Evolutionary conservation across 2,329 filamentous ascomycete genomes (phyloP).

Genomic region (Zymoseptoria tritici): DNA sequence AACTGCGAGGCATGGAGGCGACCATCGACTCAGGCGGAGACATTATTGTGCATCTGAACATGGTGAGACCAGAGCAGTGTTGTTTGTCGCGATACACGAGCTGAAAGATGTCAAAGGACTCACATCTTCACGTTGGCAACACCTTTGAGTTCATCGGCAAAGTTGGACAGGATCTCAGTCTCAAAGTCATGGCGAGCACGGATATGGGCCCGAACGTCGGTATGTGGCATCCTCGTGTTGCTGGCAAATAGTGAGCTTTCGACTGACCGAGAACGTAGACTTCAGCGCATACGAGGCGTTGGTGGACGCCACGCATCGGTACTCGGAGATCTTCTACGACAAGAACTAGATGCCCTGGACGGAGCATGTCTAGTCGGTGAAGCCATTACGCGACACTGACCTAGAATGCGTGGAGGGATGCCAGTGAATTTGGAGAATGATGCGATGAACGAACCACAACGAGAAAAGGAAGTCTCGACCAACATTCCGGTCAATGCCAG

Average conservation of each 20-base stretch:
- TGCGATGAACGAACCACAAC: too few species aligned
- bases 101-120: slow-evolving; percentile 46
- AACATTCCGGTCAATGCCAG: not conserved
- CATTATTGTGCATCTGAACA: slow-evolving; percentile 66
- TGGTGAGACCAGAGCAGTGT: slow-evolving; percentile 48
- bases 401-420: too few species aligned
- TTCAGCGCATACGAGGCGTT: slow-evolving; percentile 68
- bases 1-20: slow-evolving; percentile 73
- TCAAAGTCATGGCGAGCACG: slow-evolving; percentile 62
- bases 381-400: too few species aligned
- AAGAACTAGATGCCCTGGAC: slow-evolving; percentile 18
- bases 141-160: slow-evolving; percentile 73
- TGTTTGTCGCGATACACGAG: not conserved
- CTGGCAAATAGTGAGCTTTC: not conserved
- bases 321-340: slow-evolving; percentile 73
- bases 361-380: too few species aligned
- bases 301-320: slow-evolving; percentile 76
- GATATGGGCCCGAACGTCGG: slow-evolving; percentile 63
- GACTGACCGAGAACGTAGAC: slow-evolving; percentile 47
- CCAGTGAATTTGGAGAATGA: too few species aligned
- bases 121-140: slow-evolving; percentile 61
- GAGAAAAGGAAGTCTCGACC: not conserved
- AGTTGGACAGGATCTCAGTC: slow-evolving; percentile 63
- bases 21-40: slow-evolving; percentile 71
- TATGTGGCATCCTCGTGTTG: slow-evolving; percentile 31